Conservation (phyloP, 768 basidiomycete genomes). For the Hydnomerulius pinastri region DNA sequence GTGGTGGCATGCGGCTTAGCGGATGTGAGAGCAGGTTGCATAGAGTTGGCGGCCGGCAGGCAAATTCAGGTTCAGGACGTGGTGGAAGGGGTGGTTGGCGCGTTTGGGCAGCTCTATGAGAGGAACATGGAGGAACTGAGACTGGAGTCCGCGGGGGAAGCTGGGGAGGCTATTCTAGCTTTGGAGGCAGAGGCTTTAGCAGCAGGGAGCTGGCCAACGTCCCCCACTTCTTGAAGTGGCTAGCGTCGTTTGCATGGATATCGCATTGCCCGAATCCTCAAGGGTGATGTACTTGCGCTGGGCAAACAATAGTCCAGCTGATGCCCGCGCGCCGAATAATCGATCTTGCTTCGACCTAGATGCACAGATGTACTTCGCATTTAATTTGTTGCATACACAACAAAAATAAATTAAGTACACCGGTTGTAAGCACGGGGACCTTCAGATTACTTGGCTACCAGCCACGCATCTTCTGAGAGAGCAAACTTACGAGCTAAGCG, state of each 20-base stretch:
- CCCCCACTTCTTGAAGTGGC: conserved; percentile 12
- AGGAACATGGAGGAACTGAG: conserved; percentile 51
- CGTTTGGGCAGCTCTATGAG: conserved; percentile 49
- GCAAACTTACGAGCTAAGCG: no score
- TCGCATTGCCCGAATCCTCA: no score
- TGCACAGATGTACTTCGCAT: no score
- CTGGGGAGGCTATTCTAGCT: conserved; percentile 47
- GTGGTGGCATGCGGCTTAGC: conserved; percentile 90
- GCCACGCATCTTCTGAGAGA: no score
- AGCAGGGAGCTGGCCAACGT: conserved; percentile 43
- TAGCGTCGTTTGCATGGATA: background rate
- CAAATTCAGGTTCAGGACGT: conserved; percentile 48
- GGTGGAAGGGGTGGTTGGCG: conserved; percentile 48
- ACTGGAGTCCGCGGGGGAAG: conserved; percentile 43
- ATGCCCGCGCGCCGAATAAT: no score
- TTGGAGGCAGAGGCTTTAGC: conserved; percentile 47
- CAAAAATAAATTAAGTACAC: no score
- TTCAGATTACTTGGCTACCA: no score
- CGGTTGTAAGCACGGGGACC: no score
- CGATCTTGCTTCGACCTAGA: no score
- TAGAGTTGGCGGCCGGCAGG: conserved; percentile 48
- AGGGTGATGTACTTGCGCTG: background rate
- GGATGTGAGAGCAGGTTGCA: conserved; percentile 77
- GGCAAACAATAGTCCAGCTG: no score
- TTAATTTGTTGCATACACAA: no score